Percentiles rank a stretch among this genome's conserved stretches.
These are phyloP conservation scores for Fraxinus velutina DNA, from an alignment of 305 asterid species.

Conservation along the genomic window DNA sequence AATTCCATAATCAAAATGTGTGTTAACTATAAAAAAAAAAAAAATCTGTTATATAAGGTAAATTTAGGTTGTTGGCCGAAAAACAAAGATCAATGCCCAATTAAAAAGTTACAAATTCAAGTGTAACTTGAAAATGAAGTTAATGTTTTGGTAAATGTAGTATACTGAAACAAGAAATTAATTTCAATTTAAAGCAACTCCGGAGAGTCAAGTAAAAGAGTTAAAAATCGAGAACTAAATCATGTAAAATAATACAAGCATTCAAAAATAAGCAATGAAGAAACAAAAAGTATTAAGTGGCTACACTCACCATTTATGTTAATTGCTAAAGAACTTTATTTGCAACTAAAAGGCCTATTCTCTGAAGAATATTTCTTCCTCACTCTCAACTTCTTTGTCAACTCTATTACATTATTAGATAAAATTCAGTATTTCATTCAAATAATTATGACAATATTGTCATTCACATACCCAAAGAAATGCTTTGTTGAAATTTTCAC, in stretches of 20 bases:
- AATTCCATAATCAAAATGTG: slow-evolving; percentile 15
- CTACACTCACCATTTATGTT: neutral
- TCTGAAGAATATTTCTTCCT: neutral
- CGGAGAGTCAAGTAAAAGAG: slow-evolving; percentile 12
- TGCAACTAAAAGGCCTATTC: neutral
- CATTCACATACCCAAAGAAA: neutral
- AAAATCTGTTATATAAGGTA: neutral
- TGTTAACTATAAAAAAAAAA: neutral
- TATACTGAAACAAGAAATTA: neutral
- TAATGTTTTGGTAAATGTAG: neutral
- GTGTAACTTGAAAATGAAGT: neutral
- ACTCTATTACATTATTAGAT: neutral
- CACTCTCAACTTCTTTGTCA: neutral
- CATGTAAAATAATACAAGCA: neutral
- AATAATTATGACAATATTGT: neutral
- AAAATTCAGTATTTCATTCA: neutral
- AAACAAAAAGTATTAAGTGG: neutral
- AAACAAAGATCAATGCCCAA: slow-evolving; percentile 15
- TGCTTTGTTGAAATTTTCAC: neutral
- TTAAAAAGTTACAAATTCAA: slow-evolving; percentile 1
- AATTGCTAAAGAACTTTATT: neutral
- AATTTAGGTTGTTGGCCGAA: neutral
- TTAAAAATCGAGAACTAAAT: neutral
- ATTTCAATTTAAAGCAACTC: slow-evolving; percentile 6
- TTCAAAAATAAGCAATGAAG: neutral